Percentiles rank a stretch among this genome's conserved stretches.
Conservation (phyloP, 768 basidiomycete genomes). For the Mycena kentingensis region DNA sequence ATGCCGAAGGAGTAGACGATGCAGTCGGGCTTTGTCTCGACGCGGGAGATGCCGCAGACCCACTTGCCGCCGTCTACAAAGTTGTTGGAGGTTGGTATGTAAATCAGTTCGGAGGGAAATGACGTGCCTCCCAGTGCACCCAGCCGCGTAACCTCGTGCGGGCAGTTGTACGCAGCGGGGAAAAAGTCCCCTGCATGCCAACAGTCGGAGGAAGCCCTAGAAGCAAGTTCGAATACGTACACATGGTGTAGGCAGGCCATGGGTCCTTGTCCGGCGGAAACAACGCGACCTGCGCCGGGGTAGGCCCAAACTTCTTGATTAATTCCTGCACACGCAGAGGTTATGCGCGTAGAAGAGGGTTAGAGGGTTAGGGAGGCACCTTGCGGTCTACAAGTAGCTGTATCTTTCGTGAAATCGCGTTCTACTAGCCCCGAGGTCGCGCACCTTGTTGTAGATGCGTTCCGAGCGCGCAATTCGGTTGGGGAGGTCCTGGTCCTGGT, state of each 20-base stretch:
- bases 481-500: conserved; percentile 39
- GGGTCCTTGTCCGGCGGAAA: conserved; percentile 55
- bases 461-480: conserved; percentile 46
- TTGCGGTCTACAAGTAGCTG: conserved; percentile 41
- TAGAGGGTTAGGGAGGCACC: neutral
- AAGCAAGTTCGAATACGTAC: conserved; percentile 34
- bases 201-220: neutral
- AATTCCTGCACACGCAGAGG: conserved; percentile 33
- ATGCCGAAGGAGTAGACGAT: conserved; percentile 65
- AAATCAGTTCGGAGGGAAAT: neutral
- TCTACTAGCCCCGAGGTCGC: too few relatives aligned
- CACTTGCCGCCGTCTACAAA: conserved; percentile 31
- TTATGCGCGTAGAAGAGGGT: neutral
- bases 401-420: too few relatives aligned
- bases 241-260: conserved; percentile 62
- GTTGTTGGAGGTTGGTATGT: neutral
- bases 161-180: conserved; percentile 54
- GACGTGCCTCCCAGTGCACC: conserved; percentile 64
- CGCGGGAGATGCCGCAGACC: conserved; percentile 62
- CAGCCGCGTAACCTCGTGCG: conserved; percentile 49
- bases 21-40: conserved; percentile 56
- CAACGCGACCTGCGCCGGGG: conserved; percentile 49
- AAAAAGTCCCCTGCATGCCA: conserved; percentile 56
- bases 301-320: conserved; percentile 58
- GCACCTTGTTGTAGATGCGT: conserved; percentile 45